Base-by-base conservation (phyloP, 495 filamentous ascomycete genomes). In the Haplographium delicatum region DNA sequence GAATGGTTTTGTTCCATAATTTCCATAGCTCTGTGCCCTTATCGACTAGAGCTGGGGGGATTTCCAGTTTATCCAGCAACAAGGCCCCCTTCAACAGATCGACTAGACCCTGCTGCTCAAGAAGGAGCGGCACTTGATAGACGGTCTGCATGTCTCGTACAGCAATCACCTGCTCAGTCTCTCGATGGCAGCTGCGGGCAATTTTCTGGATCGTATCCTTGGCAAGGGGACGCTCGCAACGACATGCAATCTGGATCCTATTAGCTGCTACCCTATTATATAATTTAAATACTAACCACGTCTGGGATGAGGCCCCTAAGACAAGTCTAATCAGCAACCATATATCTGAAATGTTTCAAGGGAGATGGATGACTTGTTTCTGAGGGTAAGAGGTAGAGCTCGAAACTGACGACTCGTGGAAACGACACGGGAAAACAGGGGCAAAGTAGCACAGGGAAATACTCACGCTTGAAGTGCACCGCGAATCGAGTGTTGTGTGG, bases 101-200 rank as follows among this genome's bases (percentile, higher is more conserved):
- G 20, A 91, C 68, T 3, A 96, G 73, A 5, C 80, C 78, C 66
- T 97, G 88, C 37, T 86, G 71, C 51, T 89, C 81, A 4, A 98
- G 85, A 25, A 96, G 85, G 3, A 96, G 67, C 3, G 93, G 93
- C 0, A 98, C 93, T 41, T 95, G 91, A 65, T 96, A 96, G 22
- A 85, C 90, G 0, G 89, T 86, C 5, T 79, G 72, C 54, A 96
- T 86, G 65, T 97, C 84, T 50, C 84, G 85, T 6, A 97, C 93
- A 11, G 78, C 85, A 41, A 96, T 70, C 15, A 97, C 89, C 53
- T 95, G 88, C 51, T 88, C 73, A 13, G 72, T 62, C 42, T 90
- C 83, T 22, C 95, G 83, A 55, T 94, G 85, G 62, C 91, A 96
- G 66, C 80, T 87, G 51, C 78, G 79, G 41, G 93, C 90, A 49